Evolutionary conservation across 257 asterid species (phyloP), one percentile per base, ranked within the genome.

Genomic region (Solanum sejunctum): DNA sequence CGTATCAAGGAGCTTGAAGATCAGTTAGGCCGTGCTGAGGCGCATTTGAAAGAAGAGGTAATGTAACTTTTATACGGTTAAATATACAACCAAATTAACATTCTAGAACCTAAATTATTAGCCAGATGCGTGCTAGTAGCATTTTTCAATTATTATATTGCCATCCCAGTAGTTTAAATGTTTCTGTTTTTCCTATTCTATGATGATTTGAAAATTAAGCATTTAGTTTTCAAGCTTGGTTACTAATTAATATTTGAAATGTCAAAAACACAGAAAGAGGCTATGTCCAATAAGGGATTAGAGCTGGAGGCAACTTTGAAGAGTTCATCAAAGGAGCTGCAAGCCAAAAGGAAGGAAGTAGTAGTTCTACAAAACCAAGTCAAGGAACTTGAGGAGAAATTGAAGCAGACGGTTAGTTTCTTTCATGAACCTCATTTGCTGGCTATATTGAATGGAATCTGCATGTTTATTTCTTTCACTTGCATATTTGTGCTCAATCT

Each of bases 401-500:
- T 87, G 64, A 96, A 94, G 88, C 95, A 90, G 85, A 91, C 91
- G 97, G 99, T 94, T 73, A 85, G 85, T 81, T 45, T 88, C 79
- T 81, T 71, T 54, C 66, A 20, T 77, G 82, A 77, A 77, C 15
- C 47, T 13, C 51, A 51, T 51, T 51, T 77, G 26, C 63, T 51
- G 8, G 60, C 8, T 23, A 77, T 75, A 49, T 67, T 32, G 13
- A 49, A 21, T 36, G 23, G 61, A 75, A 23, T n/a, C 57, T 73
- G 21, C 81, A 49, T 51, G 16, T 51, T 26, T 16, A 12, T 26
- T 16, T 52, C 82, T 78, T 26, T 10, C 17, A 26, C 7, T 51
- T 21, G 13, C 45, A 15, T 12, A 78, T 16, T 47, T 23, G 23
- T 32, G 15, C 43, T 23, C 41, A 5, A 51, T 23, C 52, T 39